Evolutionary conservation across 129 eudicot genomes (phyloP).

Genomic region (Logfia minima): DNA sequence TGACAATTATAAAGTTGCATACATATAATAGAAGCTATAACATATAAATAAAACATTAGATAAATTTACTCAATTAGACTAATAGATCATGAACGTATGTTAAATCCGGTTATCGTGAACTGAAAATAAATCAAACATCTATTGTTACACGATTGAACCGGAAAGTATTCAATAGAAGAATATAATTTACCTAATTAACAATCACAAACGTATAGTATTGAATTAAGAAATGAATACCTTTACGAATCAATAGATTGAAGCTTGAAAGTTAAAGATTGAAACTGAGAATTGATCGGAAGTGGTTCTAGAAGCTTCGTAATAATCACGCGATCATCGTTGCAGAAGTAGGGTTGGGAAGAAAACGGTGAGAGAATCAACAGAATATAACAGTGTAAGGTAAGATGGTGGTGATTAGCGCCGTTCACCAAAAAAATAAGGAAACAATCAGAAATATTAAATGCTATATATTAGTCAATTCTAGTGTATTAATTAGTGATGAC

Average conservation of each 20-base stretch:
- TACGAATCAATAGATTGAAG: neutral
- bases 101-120: neutral
- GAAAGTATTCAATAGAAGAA: neutral
- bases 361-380: too few species aligned
- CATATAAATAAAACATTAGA: neutral
- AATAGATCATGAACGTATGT: neutral
- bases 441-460: too few species aligned
- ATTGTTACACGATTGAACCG: neutral
- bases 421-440: too few species aligned
- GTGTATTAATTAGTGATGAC: neutral
- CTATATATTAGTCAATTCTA: too few species aligned
- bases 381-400: neutral
- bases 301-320: too few species aligned
- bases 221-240: neutral
- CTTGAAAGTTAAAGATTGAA: neutral
- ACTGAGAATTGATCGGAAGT: neutral
- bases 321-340: neutral
- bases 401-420: too few species aligned
- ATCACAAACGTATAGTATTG: neutral
- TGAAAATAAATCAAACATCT: neutral
- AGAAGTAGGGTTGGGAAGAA: neutral
- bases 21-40: neutral
- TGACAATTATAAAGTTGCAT: too few species aligned
- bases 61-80: neutral
- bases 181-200: neutral